Percentiles rank a stretch among this genome's conserved stretches.
phyloP scores from a whole-genome alignment of 1,139 yeast species.

The Geotrichum klebahnii region DNA sequence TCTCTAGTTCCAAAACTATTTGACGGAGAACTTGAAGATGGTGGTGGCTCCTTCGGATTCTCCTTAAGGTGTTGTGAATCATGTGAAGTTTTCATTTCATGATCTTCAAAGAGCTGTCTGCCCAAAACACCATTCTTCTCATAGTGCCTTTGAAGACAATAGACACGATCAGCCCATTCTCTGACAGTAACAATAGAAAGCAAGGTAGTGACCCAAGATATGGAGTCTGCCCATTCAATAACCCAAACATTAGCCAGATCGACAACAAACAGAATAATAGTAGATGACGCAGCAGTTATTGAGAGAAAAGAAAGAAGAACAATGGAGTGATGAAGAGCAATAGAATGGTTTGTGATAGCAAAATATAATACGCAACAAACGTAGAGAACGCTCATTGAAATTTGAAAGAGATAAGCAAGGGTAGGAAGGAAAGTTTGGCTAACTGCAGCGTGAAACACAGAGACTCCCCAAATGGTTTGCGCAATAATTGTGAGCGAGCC shows the following conservation, averaged over 20 bases:
- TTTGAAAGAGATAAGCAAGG: slow-evolving; percentile 70
- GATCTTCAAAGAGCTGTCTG: slow-evolving; percentile 65
- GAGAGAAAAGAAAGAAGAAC: slow-evolving; percentile 55
- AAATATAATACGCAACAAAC: slow-evolving; percentile 63
- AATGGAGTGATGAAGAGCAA: slow-evolving; percentile 47
- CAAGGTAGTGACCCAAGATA: slow-evolving; percentile 65
- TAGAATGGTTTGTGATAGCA: slow-evolving; percentile 51
- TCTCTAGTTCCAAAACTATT: not conserved
- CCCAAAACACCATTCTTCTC: slow-evolving; percentile 75
- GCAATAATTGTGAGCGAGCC: slow-evolving; percentile 53
- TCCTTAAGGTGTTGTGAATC: not conserved
- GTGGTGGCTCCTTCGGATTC: not conserved
- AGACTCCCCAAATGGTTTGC: slow-evolving; percentile 66
- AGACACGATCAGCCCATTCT: slow-evolving; percentile 78
- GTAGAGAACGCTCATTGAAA: slow-evolving; percentile 68
- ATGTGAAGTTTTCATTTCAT: not conserved
- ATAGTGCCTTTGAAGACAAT: slow-evolving; percentile 51
- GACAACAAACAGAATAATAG: slow-evolving; percentile 68
- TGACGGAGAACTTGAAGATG: not conserved
- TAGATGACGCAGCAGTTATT: slow-evolving; percentile 48
- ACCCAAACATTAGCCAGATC: slow-evolving; percentile 75
- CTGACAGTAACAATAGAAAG: slow-evolving; percentile 70
- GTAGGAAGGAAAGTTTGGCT: slow-evolving; percentile 69
- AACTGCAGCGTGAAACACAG: slow-evolving; percentile 48
- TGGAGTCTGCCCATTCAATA: slow-evolving; percentile 64